Percentiles rank a stretch among this genome's conserved stretches.
Evolutionary conservation across 305 asterid species (phyloP).

Genomic region (Fraxinus velutina): DNA sequence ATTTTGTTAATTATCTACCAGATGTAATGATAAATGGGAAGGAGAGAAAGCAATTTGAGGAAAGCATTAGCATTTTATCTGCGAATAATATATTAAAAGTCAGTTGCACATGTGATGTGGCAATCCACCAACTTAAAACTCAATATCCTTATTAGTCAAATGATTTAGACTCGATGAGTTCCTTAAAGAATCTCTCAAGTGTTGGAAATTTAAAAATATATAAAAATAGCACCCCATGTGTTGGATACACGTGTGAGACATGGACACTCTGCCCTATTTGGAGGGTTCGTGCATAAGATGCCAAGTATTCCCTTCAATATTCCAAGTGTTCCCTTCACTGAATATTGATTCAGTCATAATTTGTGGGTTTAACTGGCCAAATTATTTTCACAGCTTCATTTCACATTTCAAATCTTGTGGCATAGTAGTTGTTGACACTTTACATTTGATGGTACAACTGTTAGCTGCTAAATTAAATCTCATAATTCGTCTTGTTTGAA

Average conservation of each 20-base stretch:
- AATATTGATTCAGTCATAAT: background rate
- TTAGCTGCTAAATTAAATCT: conserved; percentile 8
- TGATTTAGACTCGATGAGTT: background rate
- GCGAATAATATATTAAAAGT: background rate
- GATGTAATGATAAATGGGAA: conserved; percentile 7
- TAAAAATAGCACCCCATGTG: background rate
- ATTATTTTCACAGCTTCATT: background rate
- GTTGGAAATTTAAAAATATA: background rate
- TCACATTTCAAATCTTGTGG: conserved; percentile 11
- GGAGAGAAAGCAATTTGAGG: background rate
- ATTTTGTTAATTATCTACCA: background rate
- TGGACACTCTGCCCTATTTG: background rate
- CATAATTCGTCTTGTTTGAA: background rate
- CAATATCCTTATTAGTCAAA: background rate
- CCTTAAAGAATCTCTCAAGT: background rate
- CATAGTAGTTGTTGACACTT: conserved; percentile 2
- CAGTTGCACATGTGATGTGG: background rate
- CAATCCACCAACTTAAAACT: conserved; percentile 5
- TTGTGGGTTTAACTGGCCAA: background rate
- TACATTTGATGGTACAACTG: conserved; percentile 12
- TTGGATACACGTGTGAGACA: background rate
- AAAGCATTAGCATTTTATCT: background rate
- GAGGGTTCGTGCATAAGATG: background rate
- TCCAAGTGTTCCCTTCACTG: background rate
- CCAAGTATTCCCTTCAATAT: background rate